These are phyloP conservation scores for Pseudopithomyces chartarum DNA, from an alignment of 2,329 filamentous ascomycete genomes.

Conservation along the genomic window DNA sequence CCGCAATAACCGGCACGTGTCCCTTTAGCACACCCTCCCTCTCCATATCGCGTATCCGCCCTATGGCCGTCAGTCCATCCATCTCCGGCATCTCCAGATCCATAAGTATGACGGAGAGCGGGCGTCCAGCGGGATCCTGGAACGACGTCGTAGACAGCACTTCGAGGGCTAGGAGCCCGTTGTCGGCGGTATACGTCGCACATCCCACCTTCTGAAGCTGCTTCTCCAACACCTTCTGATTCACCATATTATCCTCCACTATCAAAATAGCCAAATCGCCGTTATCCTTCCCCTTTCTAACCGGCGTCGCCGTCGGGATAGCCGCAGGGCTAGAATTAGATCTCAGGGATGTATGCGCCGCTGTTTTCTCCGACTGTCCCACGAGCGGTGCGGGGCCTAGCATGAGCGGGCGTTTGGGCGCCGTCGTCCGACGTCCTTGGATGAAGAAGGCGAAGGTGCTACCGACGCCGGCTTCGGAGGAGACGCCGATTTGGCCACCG, in stretches of 20 bases:
- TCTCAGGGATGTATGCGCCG: background rate
- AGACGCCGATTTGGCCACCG: constrained; percentile 42
- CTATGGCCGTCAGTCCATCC: constrained; percentile 42
- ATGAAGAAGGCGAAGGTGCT: constrained; percentile 44
- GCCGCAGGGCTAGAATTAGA: constrained; percentile 5
- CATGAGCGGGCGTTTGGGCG: constrained; percentile 1
- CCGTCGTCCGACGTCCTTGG: constrained; percentile 13
- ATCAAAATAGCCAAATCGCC: constrained; percentile 32
- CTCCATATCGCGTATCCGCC: constrained; percentile 40
- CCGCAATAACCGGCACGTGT: constrained; percentile 43
- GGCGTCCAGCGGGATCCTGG: constrained; percentile 14
- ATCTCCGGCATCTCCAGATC: constrained; percentile 48
- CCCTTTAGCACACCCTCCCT: constrained; percentile 18
- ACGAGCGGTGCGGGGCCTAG: background rate
- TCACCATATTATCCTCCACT: constrained; percentile 46
- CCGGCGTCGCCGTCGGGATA: background rate
- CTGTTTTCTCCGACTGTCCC: background rate
- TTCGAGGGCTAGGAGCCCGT: constrained; percentile 38
- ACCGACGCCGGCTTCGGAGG: constrained; percentile 33
- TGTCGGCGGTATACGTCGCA: constrained; percentile 33
- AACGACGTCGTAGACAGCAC: constrained; percentile 27
- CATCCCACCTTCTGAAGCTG: constrained; percentile 41
- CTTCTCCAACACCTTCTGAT: constrained; percentile 40
- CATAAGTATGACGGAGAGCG: constrained; percentile 41
- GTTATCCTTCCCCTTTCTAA: background rate